Evolutionary conservation across 306 rosid genomes (phyloP).

Genomic region (Hippophae rhamnoides): DNA sequence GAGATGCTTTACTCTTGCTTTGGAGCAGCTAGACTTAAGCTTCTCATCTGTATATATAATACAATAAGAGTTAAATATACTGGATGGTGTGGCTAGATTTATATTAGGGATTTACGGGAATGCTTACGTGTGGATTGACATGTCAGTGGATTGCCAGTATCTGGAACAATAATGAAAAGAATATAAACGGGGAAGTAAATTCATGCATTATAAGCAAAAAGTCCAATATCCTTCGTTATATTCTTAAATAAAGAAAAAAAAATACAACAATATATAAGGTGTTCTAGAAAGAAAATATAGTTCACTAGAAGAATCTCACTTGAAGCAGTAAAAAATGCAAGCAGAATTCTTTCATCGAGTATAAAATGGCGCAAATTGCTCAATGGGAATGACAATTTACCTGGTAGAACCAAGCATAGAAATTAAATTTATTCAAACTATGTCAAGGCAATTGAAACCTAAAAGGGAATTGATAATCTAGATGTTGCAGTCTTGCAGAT

Average conservation of each 20-base stretch:
- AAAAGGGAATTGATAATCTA: not conserved
- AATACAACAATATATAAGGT: no score
- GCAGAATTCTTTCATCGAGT: constrained; percentile 55
- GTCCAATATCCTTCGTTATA: not conserved
- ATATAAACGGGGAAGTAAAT: constrained; percentile 12
- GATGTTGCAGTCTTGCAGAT: not conserved
- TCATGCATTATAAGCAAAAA: not conserved
- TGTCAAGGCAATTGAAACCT: not conserved
- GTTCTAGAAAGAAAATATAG: not conserved
- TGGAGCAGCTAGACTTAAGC: constrained; percentile 62
- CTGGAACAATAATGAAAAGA: constrained; percentile 27
- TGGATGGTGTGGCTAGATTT: not conserved
- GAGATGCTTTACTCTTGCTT: constrained; percentile 45
- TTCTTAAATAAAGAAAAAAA: not conserved
- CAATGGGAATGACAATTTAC: constrained; percentile 35
- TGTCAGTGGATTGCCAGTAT: constrained; percentile 43
- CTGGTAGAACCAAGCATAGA: constrained; percentile 23
- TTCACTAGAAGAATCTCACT: constrained; percentile 37
- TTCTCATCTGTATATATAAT: constrained; percentile 33
- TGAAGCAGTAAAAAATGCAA: constrained; percentile 66
- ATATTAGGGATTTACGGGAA: not conserved
- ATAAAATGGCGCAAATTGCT: constrained; percentile 52
- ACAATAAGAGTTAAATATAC: constrained; percentile 6
- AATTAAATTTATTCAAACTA: not conserved
- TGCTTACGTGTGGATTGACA: constrained; percentile 51